These are phyloP conservation scores for Candida pseudofarinosa DNA, from an alignment of 805 yeast genomes.

Conservation along the genomic window DNA sequence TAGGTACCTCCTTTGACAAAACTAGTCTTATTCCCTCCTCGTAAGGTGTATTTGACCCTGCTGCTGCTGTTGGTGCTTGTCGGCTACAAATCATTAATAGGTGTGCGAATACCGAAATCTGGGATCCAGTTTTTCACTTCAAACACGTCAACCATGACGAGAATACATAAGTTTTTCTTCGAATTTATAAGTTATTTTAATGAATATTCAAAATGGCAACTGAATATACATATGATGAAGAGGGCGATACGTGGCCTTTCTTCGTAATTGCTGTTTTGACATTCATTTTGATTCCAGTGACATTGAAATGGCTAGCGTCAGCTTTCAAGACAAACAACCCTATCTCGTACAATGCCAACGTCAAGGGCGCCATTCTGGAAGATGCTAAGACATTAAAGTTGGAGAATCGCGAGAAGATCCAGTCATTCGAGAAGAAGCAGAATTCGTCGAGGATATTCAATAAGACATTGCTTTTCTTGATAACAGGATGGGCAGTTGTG, in stretches of 20 bases:
- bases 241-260: slow-evolving; percentile 90
- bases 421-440: slow-evolving; percentile 23
- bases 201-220: slow-evolving; percentile 27
- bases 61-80: no score
- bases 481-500: slow-evolving; percentile 61
- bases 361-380: slow-evolving; percentile 28
- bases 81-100: no score
- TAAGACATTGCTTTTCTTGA: slow-evolving; percentile 26
- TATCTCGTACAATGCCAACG: slow-evolving; percentile 15
- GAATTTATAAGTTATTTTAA: not conserved
- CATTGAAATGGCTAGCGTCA: slow-evolving; percentile 31
- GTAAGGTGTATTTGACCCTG: no score
- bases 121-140: not conserved
- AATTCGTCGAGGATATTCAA: slow-evolving; percentile 34
- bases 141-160: slow-evolving; percentile 6
- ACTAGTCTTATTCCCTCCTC: no score
- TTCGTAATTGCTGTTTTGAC: slow-evolving; percentile 71
- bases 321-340: slow-evolving; percentile 17
- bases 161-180: not conserved
- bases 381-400: slow-evolving; percentile 34
- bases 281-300: slow-evolving; percentile 64
- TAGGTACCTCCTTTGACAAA: no score
- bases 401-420: slow-evolving; percentile 19
- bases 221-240: slow-evolving; percentile 79
- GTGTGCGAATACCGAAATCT: slow-evolving; percentile 1